Base-by-base conservation (phyloP, 148 eudicot species). In the Amaranthus palmeri region DNA sequence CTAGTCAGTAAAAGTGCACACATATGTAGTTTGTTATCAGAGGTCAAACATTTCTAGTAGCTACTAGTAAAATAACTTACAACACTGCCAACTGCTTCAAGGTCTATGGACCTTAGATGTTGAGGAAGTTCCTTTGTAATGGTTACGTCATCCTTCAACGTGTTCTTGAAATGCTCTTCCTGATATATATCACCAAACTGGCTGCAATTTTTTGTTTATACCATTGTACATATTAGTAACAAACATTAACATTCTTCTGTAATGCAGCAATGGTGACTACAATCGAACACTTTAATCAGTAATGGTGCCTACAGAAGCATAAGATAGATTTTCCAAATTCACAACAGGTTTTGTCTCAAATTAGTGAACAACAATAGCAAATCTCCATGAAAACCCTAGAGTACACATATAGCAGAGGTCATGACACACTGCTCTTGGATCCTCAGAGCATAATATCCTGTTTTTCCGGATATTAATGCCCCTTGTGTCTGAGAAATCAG, bases 171-270 rank as follows among this genome's bases (percentile, higher is more conserved):
- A 71, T 86, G 74, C 57, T 91, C 92, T 76, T 85, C 88, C 77
- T 92, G 88, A 81, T 92, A 92, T 25, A 92, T 90, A 73, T 92
- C 96, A 54, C 86, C 81, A 78, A 95, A 95, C 79, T 95, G 98
- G 83, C 98, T 95, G 91, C 79, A 79, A 47, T 54, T 25, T 41
- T 70, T 58, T 70, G 5, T 54, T 74, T 65, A 59, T 67, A 54
- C 72, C 40, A 70, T 50, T 36, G 69, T 25, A 59, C 12, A 72
- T 43, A 53, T 41, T 18, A 8, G 49, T 43, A 55, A 42, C 36
- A 75, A 57, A 68, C 60, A 44, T 70, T 8, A 43, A 11, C 10
- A 57, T 58, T 15, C 17, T 46, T 45, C n/a, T 36, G 10, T 58
- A 25, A 63, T n/a, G 5, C 68, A 65, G 52, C 15, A 46, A 9